These are phyloP conservation scores for Wickerhamomyces hampshirensis DNA, from an alignment of 805 yeast species.

Conservation along the genomic window DNA sequence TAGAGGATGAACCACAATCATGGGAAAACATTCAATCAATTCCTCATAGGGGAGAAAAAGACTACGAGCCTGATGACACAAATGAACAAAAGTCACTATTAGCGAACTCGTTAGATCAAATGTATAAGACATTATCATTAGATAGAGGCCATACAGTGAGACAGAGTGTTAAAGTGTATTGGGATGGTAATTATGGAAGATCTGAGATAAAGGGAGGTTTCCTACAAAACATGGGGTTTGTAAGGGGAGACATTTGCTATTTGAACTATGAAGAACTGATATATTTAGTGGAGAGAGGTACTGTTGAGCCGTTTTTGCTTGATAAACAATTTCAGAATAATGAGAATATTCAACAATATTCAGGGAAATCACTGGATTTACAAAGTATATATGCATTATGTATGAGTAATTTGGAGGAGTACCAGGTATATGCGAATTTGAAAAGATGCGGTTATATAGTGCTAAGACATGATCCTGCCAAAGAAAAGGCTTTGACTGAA, in stretches of 20 bases:
- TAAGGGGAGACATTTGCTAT: conserved; percentile 42
- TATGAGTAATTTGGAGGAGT: conserved; percentile 43
- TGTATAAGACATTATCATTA: conserved; percentile 61
- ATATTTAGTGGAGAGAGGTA: conserved; percentile 80
- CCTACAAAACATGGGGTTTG: conserved; percentile 65
- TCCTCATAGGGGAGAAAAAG: conserved; percentile 67
- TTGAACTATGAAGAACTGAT: conserved; percentile 64
- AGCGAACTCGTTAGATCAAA: conserved; percentile 53
- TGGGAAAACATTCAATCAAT: conserved; percentile 36
- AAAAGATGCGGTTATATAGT: conserved; percentile 78
- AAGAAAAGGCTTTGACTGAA: conserved; percentile 1
- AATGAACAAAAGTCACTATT: conserved; percentile 50
- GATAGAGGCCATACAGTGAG: conserved; percentile 45
- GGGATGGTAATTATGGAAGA: conserved; percentile 39
- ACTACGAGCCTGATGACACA: conserved; percentile 81
- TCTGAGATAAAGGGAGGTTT: conserved; percentile 64
- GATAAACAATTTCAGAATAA: conserved; percentile 21
- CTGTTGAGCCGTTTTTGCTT: conserved; percentile 37
- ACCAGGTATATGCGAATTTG: conserved; percentile 66
- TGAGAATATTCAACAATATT: conserved; percentile 21
- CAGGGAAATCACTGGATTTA: conserved; percentile 38
- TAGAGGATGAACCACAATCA: conserved; percentile 45
- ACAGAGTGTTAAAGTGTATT: conserved; percentile 42
- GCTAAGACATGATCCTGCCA: conserved; percentile 22
- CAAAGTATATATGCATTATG: conserved; percentile 59